A percentile compares a stretch with the other conserved stretches of the same genome.
phyloP scores from a whole-genome alignment of 495 filamentous ascomycete species.

The Penicillium crystallinum region DNA sequence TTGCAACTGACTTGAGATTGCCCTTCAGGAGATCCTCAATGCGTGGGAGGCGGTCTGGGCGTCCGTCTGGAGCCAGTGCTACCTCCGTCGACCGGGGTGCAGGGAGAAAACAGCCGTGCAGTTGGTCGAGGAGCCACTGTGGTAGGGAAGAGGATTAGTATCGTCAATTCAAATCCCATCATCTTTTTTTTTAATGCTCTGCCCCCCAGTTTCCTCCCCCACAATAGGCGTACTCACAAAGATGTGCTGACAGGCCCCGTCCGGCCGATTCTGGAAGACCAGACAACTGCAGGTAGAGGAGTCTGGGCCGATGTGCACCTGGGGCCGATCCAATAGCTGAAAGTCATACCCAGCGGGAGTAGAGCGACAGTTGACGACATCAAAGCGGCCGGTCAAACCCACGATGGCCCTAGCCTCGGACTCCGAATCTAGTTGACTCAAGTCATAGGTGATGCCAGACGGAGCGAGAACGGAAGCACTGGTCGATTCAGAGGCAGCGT shows the following conservation, averaged over 20 bases:
- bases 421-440: constrained; percentile 31
- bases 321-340: constrained; percentile 30
- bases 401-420: constrained; percentile 33
- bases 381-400: constrained; percentile 32
- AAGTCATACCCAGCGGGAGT: constrained; percentile 33
- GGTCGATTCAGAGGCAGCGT: constrained; percentile 17
- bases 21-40: constrained; percentile 37
- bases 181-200: neutral
- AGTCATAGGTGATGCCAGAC: constrained; percentile 43
- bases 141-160: neutral
- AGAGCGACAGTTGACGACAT: constrained; percentile 32
- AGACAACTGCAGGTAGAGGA: constrained; percentile 36
- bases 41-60: constrained; percentile 26
- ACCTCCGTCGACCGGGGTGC: constrained; percentile 23
- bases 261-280: constrained; percentile 25
- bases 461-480: constrained; percentile 22
- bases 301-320: constrained; percentile 26
- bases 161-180: neutral
- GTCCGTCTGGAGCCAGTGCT: constrained; percentile 31
- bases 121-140: constrained; percentile 45
- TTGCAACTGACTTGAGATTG: constrained; percentile 34
- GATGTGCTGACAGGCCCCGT: constrained; percentile 42
- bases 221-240: constrained; percentile 33
- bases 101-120: constrained; percentile 32
- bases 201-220: no score